These are phyloP conservation scores for Aspergillus sp. DNA, from an alignment of 2,329 filamentous ascomycete species.

Conservation along the genomic window DNA sequence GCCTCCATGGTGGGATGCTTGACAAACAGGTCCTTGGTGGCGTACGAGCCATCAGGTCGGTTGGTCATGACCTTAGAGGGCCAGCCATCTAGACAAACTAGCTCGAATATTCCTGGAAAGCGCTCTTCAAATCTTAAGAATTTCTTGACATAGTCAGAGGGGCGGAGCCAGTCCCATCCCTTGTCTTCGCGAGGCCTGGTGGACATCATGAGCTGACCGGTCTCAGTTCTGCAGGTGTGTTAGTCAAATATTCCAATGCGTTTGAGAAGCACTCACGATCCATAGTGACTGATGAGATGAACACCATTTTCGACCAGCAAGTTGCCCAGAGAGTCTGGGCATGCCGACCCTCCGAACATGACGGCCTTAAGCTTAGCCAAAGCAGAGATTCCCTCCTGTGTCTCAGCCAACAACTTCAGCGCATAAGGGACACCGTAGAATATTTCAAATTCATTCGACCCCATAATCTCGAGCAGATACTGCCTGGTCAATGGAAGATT, in stretches of 20 bases:
- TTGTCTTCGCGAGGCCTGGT: conserved; percentile 56
- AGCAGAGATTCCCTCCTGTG: conserved; percentile 54
- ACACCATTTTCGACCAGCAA: conserved; percentile 55
- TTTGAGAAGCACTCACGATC: conserved; percentile 45
- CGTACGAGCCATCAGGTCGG: conserved; percentile 50
- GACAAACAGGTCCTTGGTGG: conserved; percentile 54
- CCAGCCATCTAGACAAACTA: conserved; percentile 39
- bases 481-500: conserved; percentile 56
- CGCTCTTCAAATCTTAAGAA: conserved; percentile 47
- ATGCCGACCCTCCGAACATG: conserved; percentile 60
- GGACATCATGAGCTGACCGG: conserved; percentile 64
- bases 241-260: background rate
- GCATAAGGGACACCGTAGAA: conserved; percentile 66
- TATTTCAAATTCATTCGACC: conserved; percentile 50
- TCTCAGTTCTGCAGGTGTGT: conserved; percentile 54
- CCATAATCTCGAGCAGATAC: conserved; percentile 51
- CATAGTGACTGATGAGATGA: conserved; percentile 59
- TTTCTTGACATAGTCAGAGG: conserved; percentile 41
- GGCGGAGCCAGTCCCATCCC: conserved; percentile 63
- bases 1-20: conserved; percentile 47
- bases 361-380: conserved; percentile 55
- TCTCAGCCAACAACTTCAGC: conserved; percentile 64
- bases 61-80: conserved; percentile 48
- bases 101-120: conserved; percentile 40
- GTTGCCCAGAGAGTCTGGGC: conserved; percentile 62